Percentiles rank a stretch among this genome's conserved stretches.
These are phyloP conservation scores for Psilocybe cubensis DNA, from an alignment of 768 basidiomycete species.

Conservation along the genomic window DNA sequence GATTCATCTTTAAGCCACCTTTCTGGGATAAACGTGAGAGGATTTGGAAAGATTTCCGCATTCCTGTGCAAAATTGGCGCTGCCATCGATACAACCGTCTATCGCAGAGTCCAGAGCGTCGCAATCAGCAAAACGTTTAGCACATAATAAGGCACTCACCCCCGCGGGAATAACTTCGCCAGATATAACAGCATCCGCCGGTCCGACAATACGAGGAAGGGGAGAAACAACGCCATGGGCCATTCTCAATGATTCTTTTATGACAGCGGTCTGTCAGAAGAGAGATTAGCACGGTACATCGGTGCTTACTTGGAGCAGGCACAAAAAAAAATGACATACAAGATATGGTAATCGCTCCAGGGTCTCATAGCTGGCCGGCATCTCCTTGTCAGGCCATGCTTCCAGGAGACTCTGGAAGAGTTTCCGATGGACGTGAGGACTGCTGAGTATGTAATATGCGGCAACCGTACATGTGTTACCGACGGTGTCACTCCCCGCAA, in stretches of 20 bases:
- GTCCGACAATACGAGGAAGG: constrained; percentile 42
- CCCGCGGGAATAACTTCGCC: constrained; percentile 40
- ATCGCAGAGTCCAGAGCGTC: background rate
- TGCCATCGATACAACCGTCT: constrained; percentile 47
- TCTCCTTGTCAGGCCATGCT: constrained; percentile 44
- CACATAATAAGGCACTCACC: constrained; percentile 24
- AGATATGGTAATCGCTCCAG: constrained; percentile 51
- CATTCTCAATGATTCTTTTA: constrained; percentile 49
- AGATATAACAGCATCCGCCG: constrained; percentile 33
- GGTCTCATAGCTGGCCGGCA: constrained; percentile 31
- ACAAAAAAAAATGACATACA: constrained; percentile 28
- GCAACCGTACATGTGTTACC: constrained; percentile 42
- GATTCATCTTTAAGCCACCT: constrained; percentile 43
- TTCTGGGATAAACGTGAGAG: constrained; percentile 41
- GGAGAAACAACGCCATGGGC: constrained; percentile 41
- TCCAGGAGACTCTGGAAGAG: constrained; percentile 35
- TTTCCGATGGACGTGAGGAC: constrained; percentile 28
- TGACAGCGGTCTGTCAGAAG: constrained; percentile 45
- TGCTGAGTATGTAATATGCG: constrained; percentile 36
- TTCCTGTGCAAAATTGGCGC: constrained; percentile 41
- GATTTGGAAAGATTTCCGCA: constrained; percentile 42
- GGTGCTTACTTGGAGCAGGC: background rate
- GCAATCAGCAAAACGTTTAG: background rate
- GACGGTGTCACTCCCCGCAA: constrained; percentile 49
- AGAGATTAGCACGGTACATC: constrained; percentile 9